Conservation (phyloP, 345 rosid species). For the Adansonia digitata region DNA sequence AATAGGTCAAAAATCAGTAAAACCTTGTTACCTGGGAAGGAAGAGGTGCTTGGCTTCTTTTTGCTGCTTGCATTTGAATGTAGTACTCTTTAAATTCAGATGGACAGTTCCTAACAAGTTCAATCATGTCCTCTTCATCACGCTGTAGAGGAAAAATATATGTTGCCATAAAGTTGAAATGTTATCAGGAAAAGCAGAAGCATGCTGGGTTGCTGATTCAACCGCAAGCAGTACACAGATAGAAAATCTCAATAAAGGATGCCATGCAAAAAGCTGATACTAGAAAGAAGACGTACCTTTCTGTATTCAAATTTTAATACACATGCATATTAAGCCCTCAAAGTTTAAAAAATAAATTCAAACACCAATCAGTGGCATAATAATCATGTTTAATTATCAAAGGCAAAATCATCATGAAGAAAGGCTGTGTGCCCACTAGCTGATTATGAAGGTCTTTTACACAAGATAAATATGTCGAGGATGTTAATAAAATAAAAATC, state of each 20-base stretch:
- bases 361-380: not conserved
- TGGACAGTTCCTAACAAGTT: slow-evolving; percentile 71
- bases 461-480: not conserved
- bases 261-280: not conserved
- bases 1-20: slow-evolving; percentile 4
- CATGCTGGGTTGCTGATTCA: not conserved
- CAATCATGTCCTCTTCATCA: slow-evolving; percentile 77
- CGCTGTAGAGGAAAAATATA: slow-evolving; percentile 45
- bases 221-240: not conserved
- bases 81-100: slow-evolving; percentile 82
- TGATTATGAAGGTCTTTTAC: not conserved
- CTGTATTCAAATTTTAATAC: not conserved
- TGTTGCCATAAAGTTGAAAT: not conserved
- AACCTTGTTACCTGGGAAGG: slow-evolving; percentile 62
- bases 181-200: not conserved
- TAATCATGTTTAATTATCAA: not conserved
- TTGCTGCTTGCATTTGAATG: slow-evolving; percentile 91
- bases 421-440: not conserved
- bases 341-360: not conserved
- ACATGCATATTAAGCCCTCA: not conserved
- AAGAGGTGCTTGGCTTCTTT: slow-evolving; percentile 89
- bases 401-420: not conserved
- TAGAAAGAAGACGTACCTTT: not conserved
- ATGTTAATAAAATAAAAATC: not conserved
- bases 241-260: not conserved